Conservation (phyloP, 2,329 filamentous ascomycete genomes). For the Coccinonectria pachysandricola region DNA sequence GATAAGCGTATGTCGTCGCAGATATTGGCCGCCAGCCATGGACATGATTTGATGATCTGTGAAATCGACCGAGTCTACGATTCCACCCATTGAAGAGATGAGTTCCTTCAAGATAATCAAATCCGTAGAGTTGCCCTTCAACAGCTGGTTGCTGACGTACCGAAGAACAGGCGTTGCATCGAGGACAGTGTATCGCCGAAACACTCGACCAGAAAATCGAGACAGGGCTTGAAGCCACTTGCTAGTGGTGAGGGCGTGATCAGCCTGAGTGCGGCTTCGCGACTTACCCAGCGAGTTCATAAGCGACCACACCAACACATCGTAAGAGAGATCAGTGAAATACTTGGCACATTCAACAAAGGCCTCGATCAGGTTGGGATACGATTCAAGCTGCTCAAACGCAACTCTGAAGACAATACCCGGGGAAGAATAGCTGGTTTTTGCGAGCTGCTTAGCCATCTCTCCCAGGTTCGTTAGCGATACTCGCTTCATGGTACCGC, state of each 20-base stretch:
- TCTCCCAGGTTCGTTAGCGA: slow-evolving; percentile 76
- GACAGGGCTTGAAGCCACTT: slow-evolving; percentile 86
- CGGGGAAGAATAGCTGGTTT: slow-evolving; percentile 83
- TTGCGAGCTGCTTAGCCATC: slow-evolving; percentile 82
- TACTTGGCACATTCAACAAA: slow-evolving; percentile 93
- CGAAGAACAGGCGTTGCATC: slow-evolving; percentile 77
- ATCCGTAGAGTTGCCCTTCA: slow-evolving; percentile 75
- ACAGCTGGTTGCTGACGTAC: slow-evolving; percentile 79
- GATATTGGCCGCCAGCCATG: slow-evolving; percentile 73
- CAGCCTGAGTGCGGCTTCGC: slow-evolving; percentile 51
- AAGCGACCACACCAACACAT: slow-evolving; percentile 86
- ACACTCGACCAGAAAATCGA: slow-evolving; percentile 83
- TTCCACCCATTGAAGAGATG: slow-evolving; percentile 85
- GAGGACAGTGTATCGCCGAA: slow-evolving; percentile 75
- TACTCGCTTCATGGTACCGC: slow-evolving; percentile 78
- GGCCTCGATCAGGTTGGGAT: slow-evolving; percentile 88
- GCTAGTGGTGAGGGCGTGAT: slow-evolving; percentile 64
- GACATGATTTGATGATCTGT: slow-evolving; percentile 80
- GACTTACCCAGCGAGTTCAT: slow-evolving; percentile 61
- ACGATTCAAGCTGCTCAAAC: slow-evolving; percentile 83
- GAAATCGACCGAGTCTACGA: slow-evolving; percentile 76
- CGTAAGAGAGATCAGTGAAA: slow-evolving; percentile 85
- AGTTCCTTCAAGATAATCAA: slow-evolving; percentile 86
- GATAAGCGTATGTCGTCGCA: slow-evolving; percentile 72
- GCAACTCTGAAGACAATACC: slow-evolving; percentile 86